phyloP scores from a whole-genome alignment of 2,329 filamentous ascomycete species.

The Tolypocladium guangdongense region DNA sequence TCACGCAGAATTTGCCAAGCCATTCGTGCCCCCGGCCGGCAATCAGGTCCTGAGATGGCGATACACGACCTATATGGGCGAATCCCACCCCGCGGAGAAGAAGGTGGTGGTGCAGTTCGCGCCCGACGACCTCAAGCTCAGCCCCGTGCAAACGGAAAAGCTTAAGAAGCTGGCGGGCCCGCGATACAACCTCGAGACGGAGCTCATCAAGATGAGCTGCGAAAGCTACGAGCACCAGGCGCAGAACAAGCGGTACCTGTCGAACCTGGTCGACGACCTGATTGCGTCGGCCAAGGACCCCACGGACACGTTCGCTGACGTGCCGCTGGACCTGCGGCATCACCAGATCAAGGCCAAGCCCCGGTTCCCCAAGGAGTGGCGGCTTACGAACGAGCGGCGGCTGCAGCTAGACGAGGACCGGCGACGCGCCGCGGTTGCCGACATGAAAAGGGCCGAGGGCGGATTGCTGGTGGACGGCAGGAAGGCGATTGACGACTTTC shows the following conservation, averaged over 20 bases:
- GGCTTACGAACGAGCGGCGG: constrained; percentile 59
- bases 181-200: constrained; percentile 77
- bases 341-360: constrained; percentile 58
- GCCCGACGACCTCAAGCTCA: constrained; percentile 61
- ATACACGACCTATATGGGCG: constrained; percentile 94
- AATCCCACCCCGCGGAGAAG: constrained; percentile 77
- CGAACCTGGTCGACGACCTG: constrained; percentile 63
- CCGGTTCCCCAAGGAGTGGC: constrained; percentile 75
- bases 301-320: constrained; percentile 73
- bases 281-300: constrained; percentile 67
- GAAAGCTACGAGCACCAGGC: constrained; percentile 81
- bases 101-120: constrained; percentile 93
- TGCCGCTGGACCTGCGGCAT: constrained; percentile 84
- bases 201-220: constrained; percentile 79
- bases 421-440: constrained; percentile 36
- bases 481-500: constrained; percentile 30
- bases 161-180: constrained; percentile 77
- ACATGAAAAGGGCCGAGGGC: constrained; percentile 40
- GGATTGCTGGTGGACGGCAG: constrained; percentile 50
- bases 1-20: constrained; percentile 63
- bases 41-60: constrained; percentile 77
- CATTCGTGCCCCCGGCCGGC: constrained; percentile 60
- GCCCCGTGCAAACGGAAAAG: constrained; percentile 59
- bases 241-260: constrained; percentile 94
- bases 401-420: constrained; percentile 54